Evolutionary conservation across 2,329 filamentous ascomycete species (phyloP), one percentile per base, ranked within the genome.

Genomic region (Trichoderma endophyticum): DNA sequence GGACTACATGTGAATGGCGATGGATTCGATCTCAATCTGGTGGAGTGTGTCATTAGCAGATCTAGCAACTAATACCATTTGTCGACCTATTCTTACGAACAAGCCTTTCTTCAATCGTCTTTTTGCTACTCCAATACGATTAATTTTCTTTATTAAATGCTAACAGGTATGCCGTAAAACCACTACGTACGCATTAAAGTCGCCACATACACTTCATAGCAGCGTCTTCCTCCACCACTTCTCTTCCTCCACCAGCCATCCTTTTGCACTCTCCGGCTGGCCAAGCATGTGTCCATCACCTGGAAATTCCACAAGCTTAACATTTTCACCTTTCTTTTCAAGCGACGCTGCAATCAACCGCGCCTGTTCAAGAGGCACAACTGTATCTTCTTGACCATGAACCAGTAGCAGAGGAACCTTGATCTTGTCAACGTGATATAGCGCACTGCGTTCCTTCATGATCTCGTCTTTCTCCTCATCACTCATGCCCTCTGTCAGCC

Each of bases 331-430:
- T 2, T 79, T 80, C 11, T 77, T 75, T 66, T 78, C 77, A 26
- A 88, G 80, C n/a, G 82, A 81, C 54, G 79, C 78, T 11, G 85
- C 83, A 77, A 91, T 87, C 67, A 86, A 82, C 36, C 83, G 79
- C 3, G 86, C 86, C 76, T 91, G 89, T 18, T 83, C 81, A n/a
- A 87, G 77, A 0, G 88, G 89, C 18, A 90, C 89, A 2, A 91
- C 84, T 54, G 84, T 85, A 75, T 91, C 89, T 4, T 80, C 80
- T 2, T 82, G 82, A 0, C 89, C 89, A 26, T 90, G 86, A 6
- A 91, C 74, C n/a, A 91, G 78, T 43, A 90, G 77, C 26, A 91
- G 76, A 1, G 87, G 86, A 2, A 84, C 79, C 51, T 78, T 80
- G 69, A 88, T 87, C 67, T 81, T 80, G n/a, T 83, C 80, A 0